Evolutionary conservation across 2,329 filamentous ascomycete genomes (phyloP).

Genomic region (Fusarium redolens): DNA sequence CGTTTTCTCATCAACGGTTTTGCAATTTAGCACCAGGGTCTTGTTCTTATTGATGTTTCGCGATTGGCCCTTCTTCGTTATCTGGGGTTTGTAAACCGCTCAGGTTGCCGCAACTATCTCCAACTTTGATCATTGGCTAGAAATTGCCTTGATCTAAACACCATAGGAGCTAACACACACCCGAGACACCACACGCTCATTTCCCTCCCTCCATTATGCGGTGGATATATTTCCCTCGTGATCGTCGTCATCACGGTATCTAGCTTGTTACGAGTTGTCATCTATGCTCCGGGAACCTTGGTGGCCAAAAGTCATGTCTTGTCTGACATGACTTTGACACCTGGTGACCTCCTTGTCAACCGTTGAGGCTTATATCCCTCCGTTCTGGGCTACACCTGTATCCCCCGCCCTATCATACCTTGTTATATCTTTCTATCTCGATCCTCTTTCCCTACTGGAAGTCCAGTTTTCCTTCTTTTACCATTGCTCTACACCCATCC

Average conservation of each 20-base stretch:
- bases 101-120: constrained; percentile 1
- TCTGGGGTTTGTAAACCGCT: constrained; percentile 17
- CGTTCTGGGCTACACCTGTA: constrained; percentile 10
- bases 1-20: constrained; percentile 10
- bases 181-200: constrained; percentile 29
- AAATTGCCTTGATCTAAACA: background rate
- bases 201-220: constrained; percentile 25
- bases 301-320: constrained; percentile 11
- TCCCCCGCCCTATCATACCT: constrained; percentile 22
- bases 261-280: constrained; percentile 33
- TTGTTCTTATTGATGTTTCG: constrained; percentile 1
- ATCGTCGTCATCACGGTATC: constrained; percentile 33
- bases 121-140: constrained; percentile 1
- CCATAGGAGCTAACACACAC: constrained; percentile 3
- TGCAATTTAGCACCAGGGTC: background rate
- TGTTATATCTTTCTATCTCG: constrained; percentile 11
- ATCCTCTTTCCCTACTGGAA: constrained; percentile 31
- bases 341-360: constrained; percentile 37
- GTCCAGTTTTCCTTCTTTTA: constrained; percentile 18
- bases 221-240: constrained; percentile 34
- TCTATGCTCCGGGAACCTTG: constrained; percentile 21
- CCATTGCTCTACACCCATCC: constrained; percentile 1
- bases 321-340: constrained; percentile 19
- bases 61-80: constrained; percentile 13
- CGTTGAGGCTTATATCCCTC: constrained; percentile 39